Evolutionary conservation across 768 basidiomycete species (phyloP).

Genomic region (Suillus variegatus): DNA sequence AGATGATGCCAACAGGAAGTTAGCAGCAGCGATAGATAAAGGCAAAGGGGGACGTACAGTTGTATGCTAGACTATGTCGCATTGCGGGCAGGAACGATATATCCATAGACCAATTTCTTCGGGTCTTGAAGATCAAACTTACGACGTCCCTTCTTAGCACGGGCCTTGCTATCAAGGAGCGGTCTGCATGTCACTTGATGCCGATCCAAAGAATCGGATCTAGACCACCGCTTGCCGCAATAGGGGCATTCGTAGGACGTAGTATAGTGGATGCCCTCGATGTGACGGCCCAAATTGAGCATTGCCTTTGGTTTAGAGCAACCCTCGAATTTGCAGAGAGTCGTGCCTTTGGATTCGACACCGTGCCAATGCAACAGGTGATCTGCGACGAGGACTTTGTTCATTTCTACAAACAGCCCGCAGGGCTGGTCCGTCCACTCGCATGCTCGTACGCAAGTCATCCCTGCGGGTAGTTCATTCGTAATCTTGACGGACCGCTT

Average conservation of each 20-base stretch:
- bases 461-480: neutral
- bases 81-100: neutral
- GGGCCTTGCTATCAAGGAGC: neutral
- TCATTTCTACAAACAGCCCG: neutral
- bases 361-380: neutral
- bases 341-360: neutral
- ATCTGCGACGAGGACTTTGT: neutral
- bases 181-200: neutral
- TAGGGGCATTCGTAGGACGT: neutral
- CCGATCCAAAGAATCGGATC: neutral
- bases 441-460: neutral
- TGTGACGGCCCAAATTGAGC: neutral
- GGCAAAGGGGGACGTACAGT: neutral
- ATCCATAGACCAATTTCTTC: neutral
- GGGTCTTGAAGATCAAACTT: no score
- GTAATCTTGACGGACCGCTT: neutral
- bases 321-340: neutral
- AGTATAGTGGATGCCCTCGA: neutral
- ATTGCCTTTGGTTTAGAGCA: neutral
- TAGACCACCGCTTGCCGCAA: neutral
- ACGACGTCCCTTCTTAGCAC: neutral
- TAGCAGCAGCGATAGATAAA: neutral
- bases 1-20: neutral
- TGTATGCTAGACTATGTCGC: neutral
- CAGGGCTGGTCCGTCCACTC: neutral